Evolutionary conservation across 2,329 filamentous ascomycete genomes (phyloP), one percentile per base, ranked within the genome.

Genomic region (Plenodomus tracheiphilus): DNA sequence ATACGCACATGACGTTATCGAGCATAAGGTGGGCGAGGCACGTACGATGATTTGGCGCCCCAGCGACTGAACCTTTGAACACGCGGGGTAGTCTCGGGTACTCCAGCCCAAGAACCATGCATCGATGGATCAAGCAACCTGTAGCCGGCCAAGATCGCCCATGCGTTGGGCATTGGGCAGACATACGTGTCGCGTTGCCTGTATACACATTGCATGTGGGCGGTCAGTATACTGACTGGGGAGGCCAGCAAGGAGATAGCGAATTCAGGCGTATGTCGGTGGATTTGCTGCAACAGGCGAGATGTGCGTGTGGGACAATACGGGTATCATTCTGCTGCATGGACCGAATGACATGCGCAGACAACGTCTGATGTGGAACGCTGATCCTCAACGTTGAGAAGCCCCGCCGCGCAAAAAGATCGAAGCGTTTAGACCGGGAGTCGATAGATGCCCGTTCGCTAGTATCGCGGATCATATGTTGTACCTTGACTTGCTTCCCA

Each of bases 81-180:
- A 32, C 28, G 28, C 28, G 28, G 28, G 28, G 28, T 32, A 32
- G 28, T 32, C 28, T 32, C 28, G 28, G 28, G 28, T 32, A 32
- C 28, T 32, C 28, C 28, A 32, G 28, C 13, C 28, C 28, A 32
- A 32, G 28, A 32, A 32, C 28, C 28, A 32, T 32, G 28, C 13
- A 32, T 18, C 28, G 25, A 37, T 11, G 17, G 16, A 19, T 16
- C 37, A 32, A 32, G 28, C n/a, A 30, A 37, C 30, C 35, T 42
- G 46, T 37, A 21, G 35, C 43, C 35, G 41, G 21, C 15, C 44
- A 46, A 43, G 41, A 41, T 48, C 40, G 51, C 44, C 48, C 49
- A 46, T 41, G 45, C 22, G 17, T 56, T 51, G 49, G 52, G 55
- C 53, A 51, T 55, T 56, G 50, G 53, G 43, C 53, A 48, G 35